These are phyloP conservation scores for Kuraishia floccosa DNA, from an alignment of 805 yeast species.

Conservation along the genomic window DNA sequence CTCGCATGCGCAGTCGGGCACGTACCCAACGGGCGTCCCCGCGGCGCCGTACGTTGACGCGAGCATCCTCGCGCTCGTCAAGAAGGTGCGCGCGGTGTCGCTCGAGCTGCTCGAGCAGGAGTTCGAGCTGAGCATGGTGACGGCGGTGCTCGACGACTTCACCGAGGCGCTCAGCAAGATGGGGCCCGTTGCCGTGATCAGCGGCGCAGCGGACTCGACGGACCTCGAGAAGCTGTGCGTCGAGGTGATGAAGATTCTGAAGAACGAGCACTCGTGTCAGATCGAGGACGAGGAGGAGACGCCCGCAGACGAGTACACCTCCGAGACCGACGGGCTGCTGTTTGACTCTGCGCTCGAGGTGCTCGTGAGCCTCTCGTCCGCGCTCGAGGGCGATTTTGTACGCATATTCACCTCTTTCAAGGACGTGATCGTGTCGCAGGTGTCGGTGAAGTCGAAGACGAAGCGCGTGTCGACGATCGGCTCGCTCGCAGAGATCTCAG, in stretches of 20 bases:
- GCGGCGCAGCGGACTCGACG: constrained; percentile 40
- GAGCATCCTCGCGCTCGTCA: constrained; percentile 45
- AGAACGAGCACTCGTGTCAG: constrained; percentile 80
- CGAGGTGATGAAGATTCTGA: constrained; percentile 61
- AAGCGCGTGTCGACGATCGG: constrained; percentile 84
- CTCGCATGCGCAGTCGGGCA: constrained; percentile 32
- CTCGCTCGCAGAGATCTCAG: constrained; percentile 80
- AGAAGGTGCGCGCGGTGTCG: constrained; percentile 57
- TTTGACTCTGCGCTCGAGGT: constrained; percentile 83
- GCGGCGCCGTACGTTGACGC: constrained; percentile 47
- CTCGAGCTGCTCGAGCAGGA: constrained; percentile 60
- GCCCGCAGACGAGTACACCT: constrained; percentile 26
- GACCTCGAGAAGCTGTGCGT: constrained; percentile 58
- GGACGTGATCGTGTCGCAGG: constrained; percentile 45
- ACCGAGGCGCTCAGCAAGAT: constrained; percentile 55
- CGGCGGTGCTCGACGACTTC: constrained; percentile 63
- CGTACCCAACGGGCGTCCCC: constrained; percentile 56
- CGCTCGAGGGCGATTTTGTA: constrained; percentile 71
- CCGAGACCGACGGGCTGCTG: constrained; percentile 55
- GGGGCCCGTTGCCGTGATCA: constrained; percentile 67
- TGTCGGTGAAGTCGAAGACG: constrained; percentile 47
- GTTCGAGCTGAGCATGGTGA: constrained; percentile 74
- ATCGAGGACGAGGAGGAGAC: constrained; percentile 42
- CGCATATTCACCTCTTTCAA: constrained; percentile 65
- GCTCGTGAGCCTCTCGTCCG: constrained; percentile 60